Evolutionary conservation across 2,329 filamentous ascomycete genomes (phyloP).

Genomic region (Cytospora piceae): DNA sequence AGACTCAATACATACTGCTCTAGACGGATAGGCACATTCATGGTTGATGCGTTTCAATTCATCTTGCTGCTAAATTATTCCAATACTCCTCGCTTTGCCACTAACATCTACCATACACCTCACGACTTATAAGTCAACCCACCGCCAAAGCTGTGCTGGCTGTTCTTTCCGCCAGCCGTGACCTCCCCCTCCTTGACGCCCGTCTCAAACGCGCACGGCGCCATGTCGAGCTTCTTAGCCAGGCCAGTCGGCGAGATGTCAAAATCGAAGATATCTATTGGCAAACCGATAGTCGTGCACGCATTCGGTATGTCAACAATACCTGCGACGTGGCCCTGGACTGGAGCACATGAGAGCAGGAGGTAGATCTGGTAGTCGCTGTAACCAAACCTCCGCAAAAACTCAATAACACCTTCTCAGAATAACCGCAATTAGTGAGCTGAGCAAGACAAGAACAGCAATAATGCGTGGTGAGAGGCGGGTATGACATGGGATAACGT

Average conservation of each 20-base stretch:
- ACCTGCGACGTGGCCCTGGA: conserved; percentile 86
- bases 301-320: conserved; percentile 91
- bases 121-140: conserved; percentile 52
- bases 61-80: not conserved
- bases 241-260: conserved; percentile 74
- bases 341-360: conserved; percentile 80
- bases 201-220: conserved; percentile 67
- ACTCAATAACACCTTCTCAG: conserved; percentile 69
- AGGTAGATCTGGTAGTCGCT: conserved; percentile 81
- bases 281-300: conserved; percentile 84
- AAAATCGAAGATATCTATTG: conserved; percentile 95
- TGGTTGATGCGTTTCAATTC: not conserved
- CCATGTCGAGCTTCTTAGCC: conserved; percentile 63
- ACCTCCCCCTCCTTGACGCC: conserved; percentile 50
- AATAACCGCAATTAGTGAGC: not conserved
- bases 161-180: conserved; percentile 49
- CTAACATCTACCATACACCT: not conserved
- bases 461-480: not conserved
- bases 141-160: conserved; percentile 54
- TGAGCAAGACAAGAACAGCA: conserved; percentile 16
- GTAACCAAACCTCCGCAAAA: conserved; percentile 74
- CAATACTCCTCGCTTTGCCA: not conserved
- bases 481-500: conserved; percentile 33
- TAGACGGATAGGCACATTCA: not conserved
- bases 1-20: not conserved